Conservation (phyloP, 805 yeast species). For the Trichomonascus vanleenenianus region DNA sequence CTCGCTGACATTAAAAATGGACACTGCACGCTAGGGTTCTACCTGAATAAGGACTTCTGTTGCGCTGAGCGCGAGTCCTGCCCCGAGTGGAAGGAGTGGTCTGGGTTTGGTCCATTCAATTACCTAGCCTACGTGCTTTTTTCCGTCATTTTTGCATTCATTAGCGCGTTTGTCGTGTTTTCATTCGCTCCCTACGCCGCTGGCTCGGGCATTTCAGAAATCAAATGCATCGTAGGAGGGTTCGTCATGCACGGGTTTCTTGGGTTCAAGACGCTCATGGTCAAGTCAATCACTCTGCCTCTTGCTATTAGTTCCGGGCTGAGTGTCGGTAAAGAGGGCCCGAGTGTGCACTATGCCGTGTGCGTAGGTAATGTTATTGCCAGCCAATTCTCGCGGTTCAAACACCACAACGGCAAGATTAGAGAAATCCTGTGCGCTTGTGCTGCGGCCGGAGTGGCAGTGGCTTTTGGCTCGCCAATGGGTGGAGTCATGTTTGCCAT, state of each 20-base stretch:
- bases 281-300: slow-evolving; percentile 78
- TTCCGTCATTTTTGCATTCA: slow-evolving; percentile 53
- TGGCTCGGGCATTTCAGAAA: slow-evolving; percentile 96
- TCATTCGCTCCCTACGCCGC: slow-evolving; percentile 82
- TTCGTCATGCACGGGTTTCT: slow-evolving; percentile 73
- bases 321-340: slow-evolving; percentile 96
- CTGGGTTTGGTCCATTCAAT: slow-evolving; percentile 31
- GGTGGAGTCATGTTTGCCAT: slow-evolving; percentile 94
- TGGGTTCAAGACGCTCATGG: slow-evolving; percentile 58
- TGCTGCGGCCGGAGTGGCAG: slow-evolving; percentile 97
- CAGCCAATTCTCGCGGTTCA: slow-evolving; percentile 37
- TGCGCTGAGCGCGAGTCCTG: slow-evolving; percentile 66
- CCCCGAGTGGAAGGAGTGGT: slow-evolving; percentile 63
- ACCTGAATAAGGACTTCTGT: slow-evolving; percentile 70
- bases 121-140: slow-evolving; percentile 53
- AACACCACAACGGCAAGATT: slow-evolving; percentile 28
- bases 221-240: slow-evolving; percentile 89
- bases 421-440: slow-evolving; percentile 75
- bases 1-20: slow-evolving; percentile 75
- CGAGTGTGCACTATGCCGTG: slow-evolving; percentile 95
- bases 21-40: slow-evolving; percentile 60
- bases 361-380: slow-evolving; percentile 87
- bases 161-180: slow-evolving; percentile 63
- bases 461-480: slow-evolving; percentile 94
- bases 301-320: slow-evolving; percentile 88